These are phyloP conservation scores for Aristolochia contorta DNA, from an alignment of 164 flowering plant species.

Conservation along the genomic window DNA sequence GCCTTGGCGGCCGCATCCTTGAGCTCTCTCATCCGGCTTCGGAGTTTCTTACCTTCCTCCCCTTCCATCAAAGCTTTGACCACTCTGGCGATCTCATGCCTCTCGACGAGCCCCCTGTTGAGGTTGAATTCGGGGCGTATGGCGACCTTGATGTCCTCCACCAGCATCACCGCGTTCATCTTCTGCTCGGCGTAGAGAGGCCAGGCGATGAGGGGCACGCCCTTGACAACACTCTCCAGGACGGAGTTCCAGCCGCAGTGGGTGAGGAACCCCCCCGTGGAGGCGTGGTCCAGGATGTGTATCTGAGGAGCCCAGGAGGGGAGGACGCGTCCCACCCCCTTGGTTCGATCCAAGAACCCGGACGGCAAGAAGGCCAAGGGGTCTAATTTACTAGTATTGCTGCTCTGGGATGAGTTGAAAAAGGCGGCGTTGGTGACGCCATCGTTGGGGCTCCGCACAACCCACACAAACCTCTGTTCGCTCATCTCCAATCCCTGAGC, in stretches of 20 bases:
- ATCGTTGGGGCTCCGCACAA: conserved; percentile 24
- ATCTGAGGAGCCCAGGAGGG: conserved; percentile 22
- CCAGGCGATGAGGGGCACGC: conserved; percentile 66
- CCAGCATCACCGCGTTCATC: conserved; percentile 46
- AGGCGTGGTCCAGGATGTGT: conserved; percentile 8
- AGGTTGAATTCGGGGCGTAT: conserved; percentile 22
- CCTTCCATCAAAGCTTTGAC: conserved; percentile 36
- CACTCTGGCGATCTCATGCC: conserved; percentile 35
- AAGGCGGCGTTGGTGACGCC: conserved; percentile 12
- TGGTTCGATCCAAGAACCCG: conserved; percentile 17
- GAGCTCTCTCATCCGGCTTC: conserved; percentile 20
- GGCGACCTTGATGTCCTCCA: conserved; percentile 41
- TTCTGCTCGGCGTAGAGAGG: conserved; percentile 71
- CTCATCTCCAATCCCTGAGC: conserved; percentile 35
- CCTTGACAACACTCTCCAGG: conserved; percentile 51
- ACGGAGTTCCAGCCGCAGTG: conserved; percentile 70
- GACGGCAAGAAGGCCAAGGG: conserved; percentile 17
- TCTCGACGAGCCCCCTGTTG: conserved; percentile 30
- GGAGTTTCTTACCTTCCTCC: conserved; percentile 21
- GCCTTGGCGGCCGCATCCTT: conserved; percentile 17
- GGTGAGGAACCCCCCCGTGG: conserved; percentile 12
- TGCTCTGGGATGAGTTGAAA: conserved; percentile 2
- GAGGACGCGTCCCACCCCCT: conserved; percentile 17
- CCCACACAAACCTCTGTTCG: conserved; percentile 34
- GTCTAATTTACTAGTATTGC: conserved; percentile 5